These are phyloP conservation scores for Dianthus caryophyllus DNA, from an alignment of 148 eudicot genomes.

Conservation along the genomic window DNA sequence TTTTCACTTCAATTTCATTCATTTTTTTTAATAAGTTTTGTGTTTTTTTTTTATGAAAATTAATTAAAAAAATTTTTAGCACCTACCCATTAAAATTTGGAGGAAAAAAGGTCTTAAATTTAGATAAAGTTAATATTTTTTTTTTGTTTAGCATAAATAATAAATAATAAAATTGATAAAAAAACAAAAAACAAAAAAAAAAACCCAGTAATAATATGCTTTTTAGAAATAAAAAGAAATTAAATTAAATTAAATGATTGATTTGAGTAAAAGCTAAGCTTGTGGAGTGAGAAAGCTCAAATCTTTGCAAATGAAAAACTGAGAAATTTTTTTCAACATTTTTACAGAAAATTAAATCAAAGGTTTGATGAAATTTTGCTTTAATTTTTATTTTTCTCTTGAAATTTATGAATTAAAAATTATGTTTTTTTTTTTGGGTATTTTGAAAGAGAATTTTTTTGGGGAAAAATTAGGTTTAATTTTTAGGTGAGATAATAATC, in stretches of 20 bases:
- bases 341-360: no score
- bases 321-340: not conserved
- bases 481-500: conserved; percentile 38
- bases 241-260: conserved; percentile 14
- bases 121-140: not conserved
- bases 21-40: not conserved
- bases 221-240: not conserved
- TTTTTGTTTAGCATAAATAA: not conserved
- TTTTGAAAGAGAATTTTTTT: not conserved
- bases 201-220: not conserved
- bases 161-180: not conserved
- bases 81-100: conserved; percentile 4
- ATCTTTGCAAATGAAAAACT: conserved; percentile 16
- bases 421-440: conserved; percentile 4
- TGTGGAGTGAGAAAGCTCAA: conserved; percentile 16
- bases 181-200: no score
- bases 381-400: conserved; percentile 6
- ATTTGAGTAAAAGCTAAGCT: conserved; percentile 41
- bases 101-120: not conserved
- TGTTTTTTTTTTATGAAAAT: not conserved
- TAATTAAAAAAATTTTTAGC: not conserved
- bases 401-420: conserved; percentile 9
- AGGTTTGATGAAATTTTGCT: not conserved
- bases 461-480: conserved; percentile 39
- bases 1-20: conserved; percentile 52